Conservation (phyloP, 306 rosid genomes). For the Begonia fuchsioides region DNA sequence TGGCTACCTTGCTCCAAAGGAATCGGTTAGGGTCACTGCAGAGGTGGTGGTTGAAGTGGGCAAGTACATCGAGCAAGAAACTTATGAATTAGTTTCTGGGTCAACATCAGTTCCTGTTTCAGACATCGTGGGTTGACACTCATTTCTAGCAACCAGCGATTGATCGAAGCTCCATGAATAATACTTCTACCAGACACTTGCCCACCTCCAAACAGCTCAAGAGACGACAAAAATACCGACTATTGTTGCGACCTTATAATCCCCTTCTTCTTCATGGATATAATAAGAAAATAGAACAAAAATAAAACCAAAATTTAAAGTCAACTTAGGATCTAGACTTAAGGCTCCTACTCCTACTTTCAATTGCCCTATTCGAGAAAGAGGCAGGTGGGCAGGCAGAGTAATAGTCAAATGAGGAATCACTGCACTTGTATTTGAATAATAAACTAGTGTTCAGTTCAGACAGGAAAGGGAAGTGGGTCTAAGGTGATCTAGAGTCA, state of each 20-base stretch:
- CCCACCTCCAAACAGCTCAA: neutral
- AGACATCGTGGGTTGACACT: neutral
- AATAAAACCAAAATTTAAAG: no score
- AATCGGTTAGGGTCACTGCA: neutral
- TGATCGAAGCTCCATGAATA: neutral
- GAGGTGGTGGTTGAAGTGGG: neutral
- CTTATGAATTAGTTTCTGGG: no score
- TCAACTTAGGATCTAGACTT: slow-evolving; percentile 22
- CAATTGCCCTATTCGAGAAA: slow-evolving; percentile 14
- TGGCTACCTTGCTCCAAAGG: neutral
- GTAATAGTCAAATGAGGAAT: slow-evolving; percentile 12
- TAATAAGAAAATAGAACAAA: no score
- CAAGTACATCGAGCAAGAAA: neutral
- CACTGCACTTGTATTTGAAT: neutral
- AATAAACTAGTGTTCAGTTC: neutral
- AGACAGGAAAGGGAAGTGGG: neutral
- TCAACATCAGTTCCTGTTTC: no score
- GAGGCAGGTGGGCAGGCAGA: slow-evolving; percentile 4
- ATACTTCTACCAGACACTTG: neutral
- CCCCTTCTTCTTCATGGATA: no score
- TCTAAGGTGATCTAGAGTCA: neutral
- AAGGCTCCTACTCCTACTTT: slow-evolving; percentile 15
- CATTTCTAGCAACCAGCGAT: neutral
- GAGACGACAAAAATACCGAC: neutral
- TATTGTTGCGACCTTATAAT: no score